Evolutionary conservation across 2,329 filamentous ascomycete genomes (phyloP).

Genomic region (Verruconis gallopava): DNA sequence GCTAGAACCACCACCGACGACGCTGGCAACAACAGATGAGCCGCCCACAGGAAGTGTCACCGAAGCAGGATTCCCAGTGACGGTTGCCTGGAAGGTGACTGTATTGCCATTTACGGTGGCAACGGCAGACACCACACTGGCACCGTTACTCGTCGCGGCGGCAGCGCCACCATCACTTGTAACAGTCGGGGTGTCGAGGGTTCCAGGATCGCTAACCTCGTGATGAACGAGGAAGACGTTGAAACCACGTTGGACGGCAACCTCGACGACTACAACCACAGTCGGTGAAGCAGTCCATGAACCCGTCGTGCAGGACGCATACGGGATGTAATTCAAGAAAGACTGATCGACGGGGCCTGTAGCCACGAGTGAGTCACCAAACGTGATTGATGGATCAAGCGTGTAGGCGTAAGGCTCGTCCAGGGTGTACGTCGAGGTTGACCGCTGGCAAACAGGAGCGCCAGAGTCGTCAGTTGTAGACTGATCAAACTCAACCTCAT

Average conservation of each 20-base stretch:
- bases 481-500: constrained; percentile 7
- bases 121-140: constrained; percentile 5
- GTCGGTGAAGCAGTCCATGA: constrained; percentile 4
- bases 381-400: background rate
- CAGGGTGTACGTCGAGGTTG: constrained; percentile 8
- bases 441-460: background rate
- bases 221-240: constrained; percentile 7
- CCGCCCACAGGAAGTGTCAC: constrained; percentile 3
- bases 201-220: constrained; percentile 7
- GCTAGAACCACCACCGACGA: constrained; percentile 5
- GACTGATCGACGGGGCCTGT: constrained; percentile 4
- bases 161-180: background rate
- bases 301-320: constrained; percentile 5
- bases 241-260: constrained; percentile 8
- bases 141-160: background rate
- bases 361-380: background rate
- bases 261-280: constrained; percentile 9
- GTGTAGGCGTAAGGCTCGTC: background rate
- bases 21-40: constrained; percentile 1
- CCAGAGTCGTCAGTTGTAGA: background rate
- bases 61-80: constrained; percentile 6
- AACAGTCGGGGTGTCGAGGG: constrained; percentile 5
- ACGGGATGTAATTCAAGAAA: constrained; percentile 1
- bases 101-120: background rate
- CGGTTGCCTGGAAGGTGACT: background rate